Base-by-base conservation (phyloP, 1,284 basidiomycete genomes). In the Ustilago trichophora region DNA sequence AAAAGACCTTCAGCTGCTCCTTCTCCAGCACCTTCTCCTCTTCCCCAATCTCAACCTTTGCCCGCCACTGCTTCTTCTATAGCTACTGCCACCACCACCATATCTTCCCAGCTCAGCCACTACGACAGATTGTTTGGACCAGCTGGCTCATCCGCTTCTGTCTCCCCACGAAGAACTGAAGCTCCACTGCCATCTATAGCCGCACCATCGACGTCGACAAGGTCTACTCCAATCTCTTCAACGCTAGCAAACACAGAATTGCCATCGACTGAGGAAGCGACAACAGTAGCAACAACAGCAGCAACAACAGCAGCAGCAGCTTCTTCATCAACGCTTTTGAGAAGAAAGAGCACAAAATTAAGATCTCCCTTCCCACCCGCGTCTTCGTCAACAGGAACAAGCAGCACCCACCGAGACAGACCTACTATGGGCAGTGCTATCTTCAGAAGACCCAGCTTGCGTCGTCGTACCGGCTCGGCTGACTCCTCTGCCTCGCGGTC, bases 321-420 rank as follows among this genome's bases (percentile, higher is more conserved):
- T 7, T 13, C 48, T 11, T 38, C 50, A 6, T 18, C 40, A 4
- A 44, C 49, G 3, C 45, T 50, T 18, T 40, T 47, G 15, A 47
- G 43, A 31, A 41, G 56, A 21, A 58, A 34, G 19, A 52, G 47
- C n/a, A 56, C 42, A 6, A 56, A 56, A 10, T 12, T 40, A 2
- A 33, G 40, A 24, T 58, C 49, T 6, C 42, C 46, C 19, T 63
- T 52, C 16, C 65, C 65, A 10, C 65, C 65, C 5, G 58, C 65
- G 12, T 41, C 65, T 11, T n/a, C 59, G 3, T 68, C 65, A 4
- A 68, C 65, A 11, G 59, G 65, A 8, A 51, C 59, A 5, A 68
- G 59, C 51, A 57, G 45, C 42, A 33, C 38, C 0, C 50, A 44
- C 15, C 42, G 60, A 16, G 60, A 59, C 44, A 50, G 22, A 24